A percentile compares a stretch with the other conserved stretches of the same genome.
Conservation (phyloP, 2,329 filamentous ascomycete species). For the Cercospora zeina region DNA sequence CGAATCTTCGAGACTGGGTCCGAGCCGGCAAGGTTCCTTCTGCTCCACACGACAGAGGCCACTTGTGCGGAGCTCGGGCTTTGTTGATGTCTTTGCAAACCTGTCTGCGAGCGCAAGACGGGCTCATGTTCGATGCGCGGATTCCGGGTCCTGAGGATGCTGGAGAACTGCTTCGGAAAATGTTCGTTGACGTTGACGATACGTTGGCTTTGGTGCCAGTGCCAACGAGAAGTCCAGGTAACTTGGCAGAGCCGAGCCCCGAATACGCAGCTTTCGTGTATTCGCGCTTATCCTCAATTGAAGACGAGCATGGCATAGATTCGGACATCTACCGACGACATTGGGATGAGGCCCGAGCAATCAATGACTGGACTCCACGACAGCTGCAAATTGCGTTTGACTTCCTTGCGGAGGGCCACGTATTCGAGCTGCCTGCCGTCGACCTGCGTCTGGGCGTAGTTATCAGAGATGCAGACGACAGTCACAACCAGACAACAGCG, state of each 20-base stretch:
- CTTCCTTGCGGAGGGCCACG: not conserved
- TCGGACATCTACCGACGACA: not conserved
- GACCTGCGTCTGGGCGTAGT: conserved; percentile 9
- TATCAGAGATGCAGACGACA: not conserved
- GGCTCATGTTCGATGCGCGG: not conserved
- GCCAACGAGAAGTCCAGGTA: not conserved
- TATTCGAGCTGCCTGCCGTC: not conserved
- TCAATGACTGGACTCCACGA: conserved; percentile 6
- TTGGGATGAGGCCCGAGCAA: not conserved
- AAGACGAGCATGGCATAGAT: not conserved
- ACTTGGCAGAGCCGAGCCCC: conserved; percentile 1
- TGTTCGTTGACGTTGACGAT: conserved; percentile 2
- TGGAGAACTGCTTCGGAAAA: not conserved
- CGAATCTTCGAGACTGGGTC: not conserved
- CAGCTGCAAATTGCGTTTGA: conserved; percentile 4
- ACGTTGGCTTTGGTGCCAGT: not conserved
- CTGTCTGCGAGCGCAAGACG: not conserved
- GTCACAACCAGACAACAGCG: not conserved
- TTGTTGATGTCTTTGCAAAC: conserved; percentile 11
- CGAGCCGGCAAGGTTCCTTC: not conserved
- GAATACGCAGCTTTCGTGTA: not conserved
- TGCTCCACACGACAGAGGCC: not conserved
- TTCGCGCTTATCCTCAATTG: not conserved
- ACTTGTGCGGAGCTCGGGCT: conserved; percentile 10
- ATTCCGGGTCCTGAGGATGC: not conserved